Base-by-base conservation (phyloP, 768 basidiomycete species). In the Kwoniella newhampshirensis region DNA sequence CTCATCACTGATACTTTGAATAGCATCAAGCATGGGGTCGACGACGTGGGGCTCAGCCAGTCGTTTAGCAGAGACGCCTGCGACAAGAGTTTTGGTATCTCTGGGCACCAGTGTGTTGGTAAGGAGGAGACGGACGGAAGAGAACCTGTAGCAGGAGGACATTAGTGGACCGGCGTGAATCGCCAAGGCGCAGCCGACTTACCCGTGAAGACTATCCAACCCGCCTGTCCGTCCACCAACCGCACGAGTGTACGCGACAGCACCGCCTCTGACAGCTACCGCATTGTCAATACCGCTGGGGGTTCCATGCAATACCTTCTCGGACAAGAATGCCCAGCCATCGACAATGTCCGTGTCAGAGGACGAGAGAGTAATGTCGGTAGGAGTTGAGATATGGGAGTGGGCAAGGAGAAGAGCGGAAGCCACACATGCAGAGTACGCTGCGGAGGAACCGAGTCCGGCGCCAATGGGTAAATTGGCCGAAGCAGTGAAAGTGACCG, bases 251-350 rank as follows among this genome's bases (percentile, higher is more conserved):
- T 94, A 99, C 18, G 86, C 84, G 63, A 98, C 80, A 25, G 91
- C 96, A 45, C 94, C 94, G 18, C 96, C 96, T 70, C 86, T 88
- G 0, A 91, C 88, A 15, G 89, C 83, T 32, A 97, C 90, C 18
- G 92, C 88, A 75, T 99, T 98, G 75, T 99, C 96, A 21, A 99
- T 88, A 8, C 96, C 96, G 67, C 91, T 94, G 2, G 96, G 96
- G 69, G 88, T 98, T 0, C 96, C 96, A 74, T 99, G 96, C 48
- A 97, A 79, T 39, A 99, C 87, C 77, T 98, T 98, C 79, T 99
- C 96, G 11, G 87, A 83, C 49, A 97, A 80, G 77, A 96, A 98
- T 18, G 96, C 91, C 86, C 91, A 97, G 44, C 82, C 81, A 76
- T 99, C 97, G 64, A 93, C 86, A 62, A 86, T 81, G 62, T 92